A percentile compares a stretch with the other conserved stretches of the same genome.
These are phyloP conservation scores for Metschnikowia amazonensis DNA, from an alignment of 805 yeast species.

Conservation along the genomic window DNA sequence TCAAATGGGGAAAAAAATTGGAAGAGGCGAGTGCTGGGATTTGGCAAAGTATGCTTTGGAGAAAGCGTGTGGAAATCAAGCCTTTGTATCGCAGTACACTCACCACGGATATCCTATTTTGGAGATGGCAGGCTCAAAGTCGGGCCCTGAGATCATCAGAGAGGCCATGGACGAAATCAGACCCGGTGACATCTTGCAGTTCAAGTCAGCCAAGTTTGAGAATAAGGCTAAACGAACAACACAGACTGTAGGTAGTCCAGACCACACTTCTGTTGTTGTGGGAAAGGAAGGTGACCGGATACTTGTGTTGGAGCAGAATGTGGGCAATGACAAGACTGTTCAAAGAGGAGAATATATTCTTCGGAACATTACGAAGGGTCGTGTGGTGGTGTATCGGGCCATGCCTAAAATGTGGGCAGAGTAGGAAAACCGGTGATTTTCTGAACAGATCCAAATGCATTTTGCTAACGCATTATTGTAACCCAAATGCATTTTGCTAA, in stretches of 20 bases:
- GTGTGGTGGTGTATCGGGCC: conserved; percentile 45
- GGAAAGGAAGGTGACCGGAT: conserved; percentile 28
- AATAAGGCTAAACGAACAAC: conserved; percentile 31
- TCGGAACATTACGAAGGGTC: conserved; percentile 39
- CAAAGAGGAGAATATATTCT: conserved; percentile 36
- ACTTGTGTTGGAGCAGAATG: conserved; percentile 48
- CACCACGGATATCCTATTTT: conserved; percentile 47
- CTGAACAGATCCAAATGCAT: too few relatives aligned
- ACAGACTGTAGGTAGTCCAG: conserved; percentile 47
- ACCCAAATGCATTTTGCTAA: too few relatives aligned
- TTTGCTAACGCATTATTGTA: too few relatives aligned
- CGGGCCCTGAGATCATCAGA: conserved; percentile 6
- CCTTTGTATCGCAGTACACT: conserved; percentile 47
- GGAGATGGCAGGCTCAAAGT: conserved; percentile 24
- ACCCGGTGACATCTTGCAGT: conserved; percentile 57
- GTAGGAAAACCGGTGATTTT: too few relatives aligned
- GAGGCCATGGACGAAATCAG: conserved; percentile 37
- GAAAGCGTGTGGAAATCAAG: conserved; percentile 55
- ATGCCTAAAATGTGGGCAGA: conserved; percentile 43
- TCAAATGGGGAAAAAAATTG: conserved; percentile 45
- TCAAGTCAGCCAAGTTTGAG: conserved; percentile 37
- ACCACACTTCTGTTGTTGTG: conserved; percentile 45
- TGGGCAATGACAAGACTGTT: conserved; percentile 41
- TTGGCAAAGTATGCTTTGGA: conserved; percentile 51
- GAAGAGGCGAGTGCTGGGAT: conserved; percentile 61